Evolutionary conservation across 2,329 filamentous ascomycete genomes (phyloP).

Genomic region (Colletotrichum orchidophilum): DNA sequence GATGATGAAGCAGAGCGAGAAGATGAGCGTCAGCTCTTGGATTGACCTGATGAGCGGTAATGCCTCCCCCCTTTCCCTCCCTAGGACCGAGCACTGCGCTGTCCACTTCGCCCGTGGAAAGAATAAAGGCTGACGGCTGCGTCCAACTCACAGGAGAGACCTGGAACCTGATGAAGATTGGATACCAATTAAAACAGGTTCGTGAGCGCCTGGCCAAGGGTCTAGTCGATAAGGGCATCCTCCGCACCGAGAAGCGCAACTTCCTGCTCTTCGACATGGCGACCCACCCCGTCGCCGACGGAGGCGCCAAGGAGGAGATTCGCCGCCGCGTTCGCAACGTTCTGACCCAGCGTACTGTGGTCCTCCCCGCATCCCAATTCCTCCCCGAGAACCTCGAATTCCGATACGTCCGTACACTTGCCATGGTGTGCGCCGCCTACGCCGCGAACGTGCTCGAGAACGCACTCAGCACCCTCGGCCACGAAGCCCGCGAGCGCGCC

Average conservation of each 20-base stretch:
- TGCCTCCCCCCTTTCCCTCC: slow-evolving; percentile 39
- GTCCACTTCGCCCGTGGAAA: background rate
- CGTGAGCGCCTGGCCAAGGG: slow-evolving; percentile 97
- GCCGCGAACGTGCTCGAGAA: slow-evolving; percentile 98
- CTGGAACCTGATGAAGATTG: slow-evolving; percentile 99
- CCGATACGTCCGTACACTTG: slow-evolving; percentile 88
- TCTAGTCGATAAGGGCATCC: slow-evolving; percentile 97
- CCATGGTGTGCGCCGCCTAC: slow-evolving; percentile 98
- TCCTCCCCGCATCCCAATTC: slow-evolving; percentile 86
- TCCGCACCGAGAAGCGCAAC: slow-evolving; percentile 98
- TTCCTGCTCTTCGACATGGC: slow-evolving; percentile 99
- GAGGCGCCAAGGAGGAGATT: slow-evolving; percentile 97
- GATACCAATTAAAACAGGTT: slow-evolving; percentile 99
- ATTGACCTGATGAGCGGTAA: slow-evolving; percentile 98
- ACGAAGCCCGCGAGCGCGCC: slow-evolving; percentile 92
- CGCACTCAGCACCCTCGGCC: slow-evolving; percentile 90
- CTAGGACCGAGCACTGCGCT: slow-evolving; percentile 5
- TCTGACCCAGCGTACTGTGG: slow-evolving; percentile 92
- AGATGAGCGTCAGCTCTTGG: slow-evolving; percentile 99
- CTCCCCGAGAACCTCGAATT: slow-evolving; percentile 95
- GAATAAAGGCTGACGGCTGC: slow-evolving; percentile 15
- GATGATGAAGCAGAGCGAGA: slow-evolving; percentile 99
- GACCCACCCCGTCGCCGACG: slow-evolving; percentile 95
- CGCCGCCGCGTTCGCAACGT: slow-evolving; percentile 91
- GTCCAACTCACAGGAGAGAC: slow-evolving; percentile 79